These are phyloP conservation scores for Elaeis oleifera DNA, from an alignment of 202 grass and related monocot species.

Conservation along the genomic window DNA sequence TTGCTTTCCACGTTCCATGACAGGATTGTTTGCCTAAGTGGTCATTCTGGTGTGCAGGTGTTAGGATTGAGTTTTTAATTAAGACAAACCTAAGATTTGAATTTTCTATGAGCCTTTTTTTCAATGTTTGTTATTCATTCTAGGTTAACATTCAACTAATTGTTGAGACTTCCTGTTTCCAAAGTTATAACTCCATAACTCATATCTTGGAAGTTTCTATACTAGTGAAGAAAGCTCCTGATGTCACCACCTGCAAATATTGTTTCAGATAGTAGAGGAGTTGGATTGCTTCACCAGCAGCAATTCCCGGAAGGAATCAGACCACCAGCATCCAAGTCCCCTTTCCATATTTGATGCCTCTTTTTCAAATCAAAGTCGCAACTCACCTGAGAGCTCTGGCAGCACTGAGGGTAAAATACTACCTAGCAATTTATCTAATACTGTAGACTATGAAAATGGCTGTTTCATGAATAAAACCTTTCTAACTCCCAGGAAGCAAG, in stretches of 20 bases:
- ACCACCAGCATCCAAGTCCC: slow-evolving; percentile 43
- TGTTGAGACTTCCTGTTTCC: too few relatives aligned
- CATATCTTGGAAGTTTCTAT: too few relatives aligned
- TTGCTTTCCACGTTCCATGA: too few relatives aligned
- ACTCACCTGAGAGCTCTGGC: slow-evolving; percentile 48
- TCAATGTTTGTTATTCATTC: too few relatives aligned
- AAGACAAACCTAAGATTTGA: too few relatives aligned
- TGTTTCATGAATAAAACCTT: background rate
- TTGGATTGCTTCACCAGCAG: slow-evolving; percentile 39
- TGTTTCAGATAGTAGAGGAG: slow-evolving; percentile 43
- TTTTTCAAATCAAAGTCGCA: slow-evolving; percentile 48
- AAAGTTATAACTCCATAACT: too few relatives aligned
- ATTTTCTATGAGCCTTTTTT: too few relatives aligned
- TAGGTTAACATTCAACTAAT: too few relatives aligned
- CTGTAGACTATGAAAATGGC: background rate
- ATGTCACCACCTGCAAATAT: background rate
- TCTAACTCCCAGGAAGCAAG: slow-evolving; percentile 38
- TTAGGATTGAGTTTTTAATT: too few relatives aligned
- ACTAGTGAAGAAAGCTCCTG: too few relatives aligned
- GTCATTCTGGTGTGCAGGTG: too few relatives aligned
- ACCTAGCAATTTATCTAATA: background rate
- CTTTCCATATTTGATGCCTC: slow-evolving; percentile 58
- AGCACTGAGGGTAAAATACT: slow-evolving; percentile 41
- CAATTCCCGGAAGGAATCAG: slow-evolving; percentile 30
- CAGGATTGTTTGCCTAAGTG: too few relatives aligned